Evolutionary conservation across 2,329 filamentous ascomycete genomes (phyloP).

Genomic region (Hymenoscyphus linearis): DNA sequence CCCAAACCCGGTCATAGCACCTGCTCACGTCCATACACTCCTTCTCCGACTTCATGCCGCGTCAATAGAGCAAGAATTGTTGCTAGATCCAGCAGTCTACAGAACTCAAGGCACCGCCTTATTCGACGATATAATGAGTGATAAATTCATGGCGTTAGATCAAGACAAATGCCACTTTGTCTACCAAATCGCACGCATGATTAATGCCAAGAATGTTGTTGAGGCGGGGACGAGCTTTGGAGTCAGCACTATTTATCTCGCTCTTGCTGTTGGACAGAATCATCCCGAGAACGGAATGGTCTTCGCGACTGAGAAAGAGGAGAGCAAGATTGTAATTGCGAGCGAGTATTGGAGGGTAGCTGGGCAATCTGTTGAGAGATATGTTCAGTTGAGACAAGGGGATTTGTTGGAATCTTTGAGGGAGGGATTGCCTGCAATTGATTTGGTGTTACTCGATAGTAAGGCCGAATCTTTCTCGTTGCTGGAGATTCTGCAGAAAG

Average conservation of each 20-base stretch:
- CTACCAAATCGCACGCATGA: slow-evolving; percentile 47
- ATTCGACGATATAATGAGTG: slow-evolving; percentile 39
- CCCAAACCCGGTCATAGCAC: not conserved
- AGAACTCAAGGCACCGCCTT: not conserved
- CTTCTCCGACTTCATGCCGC: not conserved
- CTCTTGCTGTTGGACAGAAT: not conserved
- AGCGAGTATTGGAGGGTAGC: not conserved
- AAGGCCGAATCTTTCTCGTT: not conserved
- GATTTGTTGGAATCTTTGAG: not conserved
- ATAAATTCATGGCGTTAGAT: slow-evolving; percentile 56
- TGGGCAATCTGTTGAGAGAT: not conserved
- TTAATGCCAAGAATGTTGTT: slow-evolving; percentile 45
- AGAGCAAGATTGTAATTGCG: not conserved
- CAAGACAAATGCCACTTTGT: slow-evolving; percentile 51
- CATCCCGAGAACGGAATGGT: not conserved
- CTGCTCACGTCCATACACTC: not conserved
- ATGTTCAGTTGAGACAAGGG: not conserved
- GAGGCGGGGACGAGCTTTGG: slow-evolving; percentile 42
- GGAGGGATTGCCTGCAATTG: not conserved
- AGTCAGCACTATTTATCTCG: not conserved
- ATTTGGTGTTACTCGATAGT: not conserved
- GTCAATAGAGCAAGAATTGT: not conserved
- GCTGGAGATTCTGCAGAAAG: no score
- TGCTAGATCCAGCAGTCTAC: not conserved
- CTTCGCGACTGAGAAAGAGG: not conserved